Base-by-base conservation (phyloP, 108 stramenopile species). In the Nannochloropsis oceanica region DNA sequence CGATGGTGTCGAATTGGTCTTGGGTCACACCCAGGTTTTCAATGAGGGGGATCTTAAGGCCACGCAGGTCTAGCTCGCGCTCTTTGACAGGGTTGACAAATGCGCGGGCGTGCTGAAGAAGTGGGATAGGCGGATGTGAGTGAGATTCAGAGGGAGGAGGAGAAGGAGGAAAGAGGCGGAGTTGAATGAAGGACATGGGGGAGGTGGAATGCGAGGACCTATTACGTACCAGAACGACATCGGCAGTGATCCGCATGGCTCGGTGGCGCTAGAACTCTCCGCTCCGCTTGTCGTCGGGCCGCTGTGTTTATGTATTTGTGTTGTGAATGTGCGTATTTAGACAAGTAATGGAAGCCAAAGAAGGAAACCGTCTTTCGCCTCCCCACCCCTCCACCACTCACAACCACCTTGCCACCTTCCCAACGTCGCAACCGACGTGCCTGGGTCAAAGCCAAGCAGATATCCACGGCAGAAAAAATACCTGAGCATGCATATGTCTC, bases 1-100 rank as follows among this genome's bases (percentile, higher is more conserved):
- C 91, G 14, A 91, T 84, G 25, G 87, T 86, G 81, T 91, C 91
- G 81, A 89, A 91, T 85, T 90, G 90, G n/a, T 91, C 88, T 44
- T 89, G 84, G 59, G 87, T 88, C 46, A 86, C 89, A 43, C 85
- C 89, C 27, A 89, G 26, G 82, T 89, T 89, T 82, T 89, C 89
- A 8, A 89, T 86, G 80, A 86, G 80, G 20, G 89, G 89, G 34
- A 89, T 89, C 80, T 89, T 89, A 81, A 86, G 79, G 59, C 89
- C 89, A 12, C 89, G 79, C 10, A 89, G 81, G 79, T 89, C 86
- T 43, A 89, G 86, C 85, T 89, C 89, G 20, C 89, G 82, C 84
- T 89, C 89, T 27, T 81, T 80, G 22, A 83, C 79, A n/a, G 89
- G 86, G 46, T 89, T 89, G 83, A 89, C 73, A 42, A 44, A 44